phyloP scores from a whole-genome alignment of 371 early-diverging fungal genomes.

The Zychaea mexicana region DNA sequence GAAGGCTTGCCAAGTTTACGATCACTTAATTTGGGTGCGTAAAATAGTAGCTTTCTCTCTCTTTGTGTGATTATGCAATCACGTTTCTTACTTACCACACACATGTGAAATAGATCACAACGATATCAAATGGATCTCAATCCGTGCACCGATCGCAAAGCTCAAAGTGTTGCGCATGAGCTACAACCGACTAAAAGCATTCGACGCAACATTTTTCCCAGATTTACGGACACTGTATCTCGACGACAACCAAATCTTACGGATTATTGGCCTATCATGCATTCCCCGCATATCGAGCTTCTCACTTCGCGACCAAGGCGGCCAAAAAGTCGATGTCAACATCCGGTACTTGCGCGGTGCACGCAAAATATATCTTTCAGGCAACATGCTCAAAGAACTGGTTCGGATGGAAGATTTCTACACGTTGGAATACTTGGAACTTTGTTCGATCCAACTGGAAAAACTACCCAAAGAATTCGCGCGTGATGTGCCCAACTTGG shows the following conservation, averaged over 20 bases:
- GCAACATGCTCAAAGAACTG: slow-evolving; percentile 37
- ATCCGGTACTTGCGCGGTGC: slow-evolving; percentile 47
- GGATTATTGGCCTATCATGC: slow-evolving; percentile 41
- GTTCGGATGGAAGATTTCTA: slow-evolving; percentile 45
- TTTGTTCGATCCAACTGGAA: slow-evolving; percentile 50
- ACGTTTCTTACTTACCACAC: neutral
- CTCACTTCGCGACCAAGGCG: slow-evolving; percentile 59
- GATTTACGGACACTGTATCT: slow-evolving; percentile 52
- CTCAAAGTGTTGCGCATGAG: slow-evolving; percentile 48
- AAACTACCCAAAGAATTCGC: slow-evolving; percentile 50
- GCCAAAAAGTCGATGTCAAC: slow-evolving; percentile 43
- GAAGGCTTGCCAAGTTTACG: slow-evolving; percentile 39
- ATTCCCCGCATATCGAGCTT: slow-evolving; percentile 47
- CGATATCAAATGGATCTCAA: slow-evolving; percentile 42
- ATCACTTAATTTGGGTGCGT: slow-evolving; percentile 44
- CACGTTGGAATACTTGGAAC: slow-evolving; percentile 54
- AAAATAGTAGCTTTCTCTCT: neutral
- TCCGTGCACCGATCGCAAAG: slow-evolving; percentile 37
- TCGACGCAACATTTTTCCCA: slow-evolving; percentile 51
- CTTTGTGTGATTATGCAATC: neutral
- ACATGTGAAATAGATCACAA: slow-evolving; percentile 44
- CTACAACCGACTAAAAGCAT: slow-evolving; percentile 47
- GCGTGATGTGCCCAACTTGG: slow-evolving; percentile 51
- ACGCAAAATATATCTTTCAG: slow-evolving; percentile 58
- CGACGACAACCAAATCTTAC: slow-evolving; percentile 54